Evolutionary conservation across 768 basidiomycete species (phyloP), one percentile per base, ranked within the genome.

Genomic region (Terana coerulea): DNA sequence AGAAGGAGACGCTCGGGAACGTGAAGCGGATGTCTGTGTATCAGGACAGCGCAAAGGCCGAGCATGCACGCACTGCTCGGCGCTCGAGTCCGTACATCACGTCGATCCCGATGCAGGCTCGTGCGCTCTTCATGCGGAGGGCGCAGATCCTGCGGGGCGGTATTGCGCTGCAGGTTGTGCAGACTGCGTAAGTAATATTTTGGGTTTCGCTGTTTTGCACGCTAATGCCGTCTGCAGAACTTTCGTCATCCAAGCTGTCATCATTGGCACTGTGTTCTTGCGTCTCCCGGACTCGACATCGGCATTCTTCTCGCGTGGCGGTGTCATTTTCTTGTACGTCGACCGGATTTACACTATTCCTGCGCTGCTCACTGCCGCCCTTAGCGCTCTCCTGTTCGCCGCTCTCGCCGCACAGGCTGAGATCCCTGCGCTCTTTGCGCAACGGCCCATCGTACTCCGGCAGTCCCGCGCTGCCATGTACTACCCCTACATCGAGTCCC

Each of bases 291-390:
- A 79, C n/a, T 68, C 70, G 7, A 88, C 88, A 0, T 66, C 72
- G 14, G 80, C 80, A 7, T 84, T 77, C 61, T 90, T 88, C 72
- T 82, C 84, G 14, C 79, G 89, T 21, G 88, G 87, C 33, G 83
- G 88, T 68, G 74, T 86, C 28, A 70, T 92, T 19, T 91, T 87
- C 77, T 88, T 90, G 78, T 84, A 63, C 30, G 78, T 68, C 24
- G 17, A 9, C 3, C 34, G 22, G 21, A 31, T 5, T 12, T 29
- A 17, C 11, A 26, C 12, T 19, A 5, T 39, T 15, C 33, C 11
- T 8, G 3, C 11, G 2, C 3, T 22, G 14, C 12, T 36, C 47
- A 43, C 37, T 43, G 15, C 42, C 19, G 6, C 15, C 34, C 11
- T 0, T 42, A 84, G 83, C 48, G 66, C 83, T 2, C 62, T 84